A percentile compares a stretch with the other conserved stretches of the same genome.
Evolutionary conservation across 192 early-diverging fungal species (phyloP).

Genomic region (Ambispora gerdemannii): DNA sequence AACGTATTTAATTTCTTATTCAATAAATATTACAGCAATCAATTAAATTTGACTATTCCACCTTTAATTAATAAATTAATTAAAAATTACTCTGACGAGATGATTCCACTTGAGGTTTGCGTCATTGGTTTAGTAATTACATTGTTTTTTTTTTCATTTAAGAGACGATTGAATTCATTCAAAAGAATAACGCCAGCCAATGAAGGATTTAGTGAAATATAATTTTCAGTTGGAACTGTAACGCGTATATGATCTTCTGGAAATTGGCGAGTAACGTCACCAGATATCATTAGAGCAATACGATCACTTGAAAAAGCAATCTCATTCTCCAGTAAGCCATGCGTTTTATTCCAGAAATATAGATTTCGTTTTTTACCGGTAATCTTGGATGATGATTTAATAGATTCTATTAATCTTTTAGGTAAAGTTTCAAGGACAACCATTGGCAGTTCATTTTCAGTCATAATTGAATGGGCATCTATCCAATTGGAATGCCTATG

Average conservation of each 20-base stretch:
- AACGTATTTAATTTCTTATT: too few species aligned
- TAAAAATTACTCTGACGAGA: too few species aligned
- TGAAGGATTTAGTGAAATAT: slow-evolving; percentile 5
- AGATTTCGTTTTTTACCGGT: background rate
- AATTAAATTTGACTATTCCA: too few species aligned
- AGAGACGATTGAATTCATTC: slow-evolving; percentile 18
- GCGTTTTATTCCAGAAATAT: slow-evolving; percentile 9
- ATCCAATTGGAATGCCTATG: background rate
- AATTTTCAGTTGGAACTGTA: background rate
- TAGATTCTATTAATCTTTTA: background rate
- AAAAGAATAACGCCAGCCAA: slow-evolving; percentile 13
- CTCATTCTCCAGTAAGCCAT: background rate
- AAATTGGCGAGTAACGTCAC: background rate
- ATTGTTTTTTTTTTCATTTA: too few species aligned
- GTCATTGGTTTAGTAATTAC: too few species aligned
- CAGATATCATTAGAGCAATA: slow-evolving; percentile 1
- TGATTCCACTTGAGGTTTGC: too few species aligned
- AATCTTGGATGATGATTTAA: background rate
- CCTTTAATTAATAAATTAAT: too few species aligned
- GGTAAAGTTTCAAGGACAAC: background rate
- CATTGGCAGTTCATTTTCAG: background rate
- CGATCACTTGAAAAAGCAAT: background rate
- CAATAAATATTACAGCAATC: too few species aligned
- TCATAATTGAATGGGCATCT: background rate
- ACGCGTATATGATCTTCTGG: slow-evolving; percentile 11